Conservation (phyloP, 495 filamentous ascomycete genomes). For the Pseudevernia furfuracea region DNA sequence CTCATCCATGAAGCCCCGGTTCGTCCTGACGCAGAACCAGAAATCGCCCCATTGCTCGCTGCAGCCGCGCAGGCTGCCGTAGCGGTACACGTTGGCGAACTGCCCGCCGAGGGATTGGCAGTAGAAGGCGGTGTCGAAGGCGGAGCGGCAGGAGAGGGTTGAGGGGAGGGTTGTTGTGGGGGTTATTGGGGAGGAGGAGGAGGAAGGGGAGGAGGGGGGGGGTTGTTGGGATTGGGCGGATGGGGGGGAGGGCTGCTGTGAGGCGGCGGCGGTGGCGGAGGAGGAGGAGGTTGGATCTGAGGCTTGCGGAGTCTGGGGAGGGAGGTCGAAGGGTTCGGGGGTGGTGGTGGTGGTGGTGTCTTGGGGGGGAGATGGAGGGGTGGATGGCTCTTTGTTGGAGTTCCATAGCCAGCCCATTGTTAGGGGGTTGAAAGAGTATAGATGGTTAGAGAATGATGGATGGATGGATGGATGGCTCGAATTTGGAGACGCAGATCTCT, state of each 20-base stretch:
- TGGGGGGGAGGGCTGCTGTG: not conserved
- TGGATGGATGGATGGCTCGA: no score
- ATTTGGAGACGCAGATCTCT: not conserved
- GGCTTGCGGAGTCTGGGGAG: conserved; percentile 5
- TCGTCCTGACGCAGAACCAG: conserved; percentile 92
- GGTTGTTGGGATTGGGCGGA: conserved; percentile 13
- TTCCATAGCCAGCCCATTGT: conserved; percentile 48
- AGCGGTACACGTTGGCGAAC: conserved; percentile 79
- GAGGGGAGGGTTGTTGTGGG: conserved; percentile 63
- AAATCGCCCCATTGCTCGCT: conserved; percentile 78
- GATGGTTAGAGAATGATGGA: not conserved
- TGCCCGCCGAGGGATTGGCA: conserved; percentile 89
- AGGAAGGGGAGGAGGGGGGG: conserved; percentile 12
- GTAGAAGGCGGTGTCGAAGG: conserved; percentile 93
- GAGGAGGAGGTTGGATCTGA: no score
- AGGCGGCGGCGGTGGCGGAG: no score
- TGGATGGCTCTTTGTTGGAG: conserved; percentile 21
- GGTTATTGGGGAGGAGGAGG: conserved; percentile 35
- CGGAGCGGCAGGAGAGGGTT: conserved; percentile 76
- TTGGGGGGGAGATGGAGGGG: no score
- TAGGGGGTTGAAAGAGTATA: not conserved
- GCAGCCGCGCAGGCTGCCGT: conserved; percentile 66
- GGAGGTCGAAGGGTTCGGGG: not conserved
- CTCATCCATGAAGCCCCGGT: conserved; percentile 38
- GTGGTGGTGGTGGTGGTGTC: conserved; percentile 20